Evolutionary conservation across 495 filamentous ascomycete genomes (phyloP).

Genomic region (Letharia lupina): DNA sequence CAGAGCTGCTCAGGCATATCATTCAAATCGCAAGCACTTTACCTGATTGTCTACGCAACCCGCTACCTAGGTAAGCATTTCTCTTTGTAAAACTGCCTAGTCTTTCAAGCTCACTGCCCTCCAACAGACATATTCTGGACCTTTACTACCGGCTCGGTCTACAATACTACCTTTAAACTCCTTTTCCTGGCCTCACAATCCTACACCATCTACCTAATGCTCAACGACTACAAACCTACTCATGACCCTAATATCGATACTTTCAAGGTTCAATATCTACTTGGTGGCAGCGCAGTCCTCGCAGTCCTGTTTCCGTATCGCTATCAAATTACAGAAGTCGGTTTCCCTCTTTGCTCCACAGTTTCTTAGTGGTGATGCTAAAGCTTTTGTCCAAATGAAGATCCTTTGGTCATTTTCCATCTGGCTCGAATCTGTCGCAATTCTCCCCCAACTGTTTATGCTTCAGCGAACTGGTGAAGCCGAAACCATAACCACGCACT

Average conservation of each 20-base stretch:
- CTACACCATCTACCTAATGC: slow-evolving; percentile 96
- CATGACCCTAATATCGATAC: slow-evolving; percentile 94
- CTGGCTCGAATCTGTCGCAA: slow-evolving; percentile 94
- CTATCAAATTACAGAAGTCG: slow-evolving; percentile 59
- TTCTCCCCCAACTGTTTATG: slow-evolving; percentile 96
- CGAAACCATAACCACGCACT: slow-evolving; percentile 96
- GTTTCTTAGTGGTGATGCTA: neutral
- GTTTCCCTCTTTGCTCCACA: slow-evolving; percentile 7
- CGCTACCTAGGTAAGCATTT: slow-evolving; percentile 70
- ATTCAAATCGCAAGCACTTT: slow-evolving; percentile 93
- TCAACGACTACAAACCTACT: slow-evolving; percentile 88
- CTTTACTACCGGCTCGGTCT: slow-evolving; percentile 57
- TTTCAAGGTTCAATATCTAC: slow-evolving; percentile 88
- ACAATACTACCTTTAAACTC: slow-evolving; percentile 92
- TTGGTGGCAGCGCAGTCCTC: slow-evolving; percentile 67
- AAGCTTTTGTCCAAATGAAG: slow-evolving; percentile 32
- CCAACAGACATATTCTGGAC: slow-evolving; percentile 79
- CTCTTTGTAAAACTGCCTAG: neutral
- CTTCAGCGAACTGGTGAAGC: slow-evolving; percentile 94
- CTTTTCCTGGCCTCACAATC: slow-evolving; percentile 82
- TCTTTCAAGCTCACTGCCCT: neutral
- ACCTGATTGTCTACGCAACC: slow-evolving; percentile 85
- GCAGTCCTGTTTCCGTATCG: slow-evolving; percentile 76
- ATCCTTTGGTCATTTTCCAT: slow-evolving; percentile 96
- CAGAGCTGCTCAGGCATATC: slow-evolving; percentile 96